phyloP scores from a whole-genome alignment of 1,284 basidiomycete genomes.

The Ganoderma lucidum region DNA sequence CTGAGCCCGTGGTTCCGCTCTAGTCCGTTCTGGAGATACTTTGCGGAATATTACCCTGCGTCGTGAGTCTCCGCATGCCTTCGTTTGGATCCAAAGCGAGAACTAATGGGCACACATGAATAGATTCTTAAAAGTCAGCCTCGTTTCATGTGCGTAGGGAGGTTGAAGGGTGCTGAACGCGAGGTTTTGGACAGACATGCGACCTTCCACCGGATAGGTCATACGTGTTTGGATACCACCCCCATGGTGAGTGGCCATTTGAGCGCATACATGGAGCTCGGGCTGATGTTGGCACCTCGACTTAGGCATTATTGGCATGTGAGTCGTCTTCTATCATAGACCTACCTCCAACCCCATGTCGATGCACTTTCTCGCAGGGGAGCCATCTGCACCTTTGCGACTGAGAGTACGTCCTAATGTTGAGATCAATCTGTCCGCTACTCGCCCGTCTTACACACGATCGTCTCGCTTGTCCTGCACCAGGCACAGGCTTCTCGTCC shows the following conservation, averaged over 20 bases:
- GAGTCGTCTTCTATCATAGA: conserved; percentile 38
- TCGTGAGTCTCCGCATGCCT: conserved; percentile 61
- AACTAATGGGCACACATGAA: conserved; percentile 10
- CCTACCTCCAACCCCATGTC: not conserved
- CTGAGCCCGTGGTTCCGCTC: conserved; percentile 82
- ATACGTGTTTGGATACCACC: conserved; percentile 98
- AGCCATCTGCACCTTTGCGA: conserved; percentile 92
- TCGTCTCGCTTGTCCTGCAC: too few relatives aligned
- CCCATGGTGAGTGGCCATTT: conserved; percentile 74
- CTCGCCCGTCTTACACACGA: not conserved
- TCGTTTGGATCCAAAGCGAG: not conserved
- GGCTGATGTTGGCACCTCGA: not conserved
- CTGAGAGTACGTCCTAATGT: conserved; percentile 69
- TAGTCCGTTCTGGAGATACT: conserved; percentile 81
- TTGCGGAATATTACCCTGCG: conserved; percentile 93
- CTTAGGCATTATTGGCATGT: conserved; percentile 92
- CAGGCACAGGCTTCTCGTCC: conserved; percentile 91
- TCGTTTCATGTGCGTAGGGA: not conserved
- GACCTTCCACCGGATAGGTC: conserved; percentile 91
- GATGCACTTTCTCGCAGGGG: conserved; percentile 61
- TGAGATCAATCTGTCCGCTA: not conserved
- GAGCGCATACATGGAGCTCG: not conserved
- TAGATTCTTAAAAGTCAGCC: conserved; percentile 67
- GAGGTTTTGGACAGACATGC: conserved; percentile 61
- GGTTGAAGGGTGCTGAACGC: not conserved